Base-by-base conservation (phyloP, 2,329 filamentous ascomycete species). In the Alternaria sp. region DNA sequence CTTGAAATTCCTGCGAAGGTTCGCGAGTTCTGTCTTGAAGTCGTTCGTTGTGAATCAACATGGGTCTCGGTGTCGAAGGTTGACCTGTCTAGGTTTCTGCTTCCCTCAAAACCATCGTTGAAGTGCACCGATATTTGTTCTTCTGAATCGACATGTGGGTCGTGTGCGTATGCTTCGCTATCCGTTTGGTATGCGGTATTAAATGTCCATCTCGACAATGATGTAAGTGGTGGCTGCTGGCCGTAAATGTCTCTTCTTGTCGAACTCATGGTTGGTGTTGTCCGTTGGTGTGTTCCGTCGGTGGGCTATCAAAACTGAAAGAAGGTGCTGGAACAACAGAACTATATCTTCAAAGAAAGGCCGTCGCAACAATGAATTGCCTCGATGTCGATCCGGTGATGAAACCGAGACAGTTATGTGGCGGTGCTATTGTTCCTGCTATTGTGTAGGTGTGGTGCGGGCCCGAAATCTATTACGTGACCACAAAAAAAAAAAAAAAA, bases 1-100 rank as follows among this genome's bases (percentile, higher is more conserved):
- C 79, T 72, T 21, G 72, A 73, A 11, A 76, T 68, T 29, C 75
- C 70, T 21, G 70, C 59, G 24, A 70, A 76, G 13, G 74, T 73
- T 34, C 68, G 71, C 21, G 75, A 76, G 56, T 48, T 74, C 10
- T 72, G 70, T 62, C 73, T 76, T 31, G 72, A 58, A 57, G 69
- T 64, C 17, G 69, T 67, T 55, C 65, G 72, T 36, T 70, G 64
- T 6, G 68, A 63, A 33, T 72, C 67, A 44, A 63, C 61, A 24
- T 74, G 71, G 5, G 70, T 48, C 31, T 76, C 73, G 36, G 55
- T 66, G 21, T 69, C 65, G 66, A 70, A 68, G 48, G 44, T 48
- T 34, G 50, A 48, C 17, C 29, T 41, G 46, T 51, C 56, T 24
- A 31, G 52, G 37, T 29, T 46, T 33, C 40, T 21, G 36, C 50